A percentile compares a stretch with the other conserved stretches of the same genome.
These are phyloP conservation scores for Dillenia turbinata DNA, from an alignment of 164 flowering plant genomes.

Conservation along the genomic window DNA sequence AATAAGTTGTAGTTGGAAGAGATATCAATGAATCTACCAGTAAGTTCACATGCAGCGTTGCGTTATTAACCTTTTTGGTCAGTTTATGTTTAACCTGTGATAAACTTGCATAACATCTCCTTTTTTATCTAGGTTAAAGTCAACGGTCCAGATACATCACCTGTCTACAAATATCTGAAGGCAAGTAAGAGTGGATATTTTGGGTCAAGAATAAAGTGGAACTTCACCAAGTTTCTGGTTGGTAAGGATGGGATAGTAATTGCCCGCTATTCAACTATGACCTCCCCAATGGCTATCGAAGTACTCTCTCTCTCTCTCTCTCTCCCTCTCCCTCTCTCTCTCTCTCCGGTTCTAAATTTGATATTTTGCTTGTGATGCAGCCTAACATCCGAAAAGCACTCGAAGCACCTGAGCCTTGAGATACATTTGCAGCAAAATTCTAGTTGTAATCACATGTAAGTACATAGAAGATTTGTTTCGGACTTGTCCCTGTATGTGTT, in stretches of 20 bases:
- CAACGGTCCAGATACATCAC: slow-evolving; percentile 75
- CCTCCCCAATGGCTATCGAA: slow-evolving; percentile 58
- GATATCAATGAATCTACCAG: background rate
- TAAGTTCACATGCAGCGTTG: background rate
- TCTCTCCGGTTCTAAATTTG: background rate
- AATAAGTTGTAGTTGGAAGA: background rate
- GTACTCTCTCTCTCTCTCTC: slow-evolving; percentile 19
- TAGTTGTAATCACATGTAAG: background rate
- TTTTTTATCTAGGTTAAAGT: slow-evolving; percentile 45
- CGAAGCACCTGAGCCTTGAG: slow-evolving; percentile 6
- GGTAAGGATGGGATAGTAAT: slow-evolving; percentile 64
- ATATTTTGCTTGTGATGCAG: slow-evolving; percentile 11
- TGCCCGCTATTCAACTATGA: slow-evolving; percentile 48
- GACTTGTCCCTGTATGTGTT: no score
- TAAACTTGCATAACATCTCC: background rate
- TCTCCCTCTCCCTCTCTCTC: background rate
- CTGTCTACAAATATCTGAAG: slow-evolving; percentile 74
- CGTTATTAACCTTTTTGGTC: background rate
- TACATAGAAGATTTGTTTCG: no score
- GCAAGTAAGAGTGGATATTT: slow-evolving; percentile 36
- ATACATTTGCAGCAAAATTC: background rate
- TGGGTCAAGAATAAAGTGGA: slow-evolving; percentile 80
- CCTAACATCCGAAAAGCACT: slow-evolving; percentile 23
- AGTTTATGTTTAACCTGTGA: background rate
- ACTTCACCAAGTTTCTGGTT: slow-evolving; percentile 82